Base-by-base conservation (phyloP, 2,329 filamentous ascomycete species). In the Cladobotryum protrusum region DNA sequence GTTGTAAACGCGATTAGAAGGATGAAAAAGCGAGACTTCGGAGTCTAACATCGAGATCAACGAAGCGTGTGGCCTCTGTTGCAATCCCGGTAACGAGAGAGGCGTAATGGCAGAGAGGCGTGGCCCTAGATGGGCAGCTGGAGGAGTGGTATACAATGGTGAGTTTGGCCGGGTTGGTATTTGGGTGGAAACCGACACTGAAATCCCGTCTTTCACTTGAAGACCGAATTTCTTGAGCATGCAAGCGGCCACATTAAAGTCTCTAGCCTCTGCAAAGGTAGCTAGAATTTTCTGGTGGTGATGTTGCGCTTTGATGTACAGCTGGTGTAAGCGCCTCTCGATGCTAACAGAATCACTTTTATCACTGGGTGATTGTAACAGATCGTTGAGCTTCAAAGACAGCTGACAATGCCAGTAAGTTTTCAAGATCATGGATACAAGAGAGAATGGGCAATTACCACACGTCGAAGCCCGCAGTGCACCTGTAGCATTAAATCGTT, bases 141-240 rank as follows among this genome's bases (percentile, higher is more conserved):
- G 34, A n/a, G 17, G 4, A 3, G 15, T 19, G 14, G 24, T 11
- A 13, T 14, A 32, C 12, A 33, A 53, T 35, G n/a, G 54, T 35
- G 24, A 19, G 15, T 29, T 18, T 9, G n/a, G 9, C 24, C 33
- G 17, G 12, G 15, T 18, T 20, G 44, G 12, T 4, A 14, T 19
- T 47, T 41, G 45, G 19, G 32, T 18, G 39, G 37, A 44, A 24
- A 42, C 7, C 2, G 8, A 5, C 32, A 15, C 9, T 5, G 9
- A 17, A 8, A 42, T 20, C 12, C 43, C 47, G 4, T 61, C 55
- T 29, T 54, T 53, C 35, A 66, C 52, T 5, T 15, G 24, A 33
- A 71, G 66, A 8, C 63, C 62, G 12, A 60, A 55, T 45, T 61
- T 66, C 33, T 62, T 57, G 1, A 71, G 56, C 45, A 67, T 58